Evolutionary conservation across 441 rosid genomes (phyloP).

Genomic region (Bocquillonia castaneifolia): DNA sequence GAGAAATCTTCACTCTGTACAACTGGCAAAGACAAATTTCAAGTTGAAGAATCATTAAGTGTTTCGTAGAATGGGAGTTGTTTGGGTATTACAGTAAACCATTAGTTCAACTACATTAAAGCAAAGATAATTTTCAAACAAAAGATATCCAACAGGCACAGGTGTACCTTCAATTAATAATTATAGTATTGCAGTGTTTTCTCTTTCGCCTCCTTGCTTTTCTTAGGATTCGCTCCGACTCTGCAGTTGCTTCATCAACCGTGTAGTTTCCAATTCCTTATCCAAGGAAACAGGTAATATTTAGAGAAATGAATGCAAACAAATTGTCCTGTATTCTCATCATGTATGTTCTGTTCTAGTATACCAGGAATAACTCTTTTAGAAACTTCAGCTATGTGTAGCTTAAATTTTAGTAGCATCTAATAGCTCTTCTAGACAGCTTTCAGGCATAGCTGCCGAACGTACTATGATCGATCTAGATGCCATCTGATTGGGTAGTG

Average conservation of each 20-base stretch:
- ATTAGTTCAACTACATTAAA: neutral
- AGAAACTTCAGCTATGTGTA: neutral
- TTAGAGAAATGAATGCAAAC: neutral
- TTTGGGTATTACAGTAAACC: neutral
- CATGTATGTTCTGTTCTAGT: neutral
- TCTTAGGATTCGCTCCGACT: slow-evolving; percentile 57
- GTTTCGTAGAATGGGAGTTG: neutral
- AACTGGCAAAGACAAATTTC: neutral
- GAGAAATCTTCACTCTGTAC: slow-evolving; percentile 1
- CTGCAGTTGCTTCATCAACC: slow-evolving; percentile 52
- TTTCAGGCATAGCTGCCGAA: neutral
- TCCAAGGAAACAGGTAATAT: slow-evolving; percentile 9
- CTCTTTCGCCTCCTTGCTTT: slow-evolving; percentile 76
- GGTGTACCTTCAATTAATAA: slow-evolving; percentile 57
- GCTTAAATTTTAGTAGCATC: neutral
- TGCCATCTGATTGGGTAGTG: no score
- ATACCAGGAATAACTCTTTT: neutral
- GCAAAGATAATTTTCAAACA: neutral
- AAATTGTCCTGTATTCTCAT: neutral
- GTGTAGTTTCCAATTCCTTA: slow-evolving; percentile 33
- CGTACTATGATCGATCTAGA: neutral
- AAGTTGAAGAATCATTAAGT: neutral
- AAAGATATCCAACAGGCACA: neutral
- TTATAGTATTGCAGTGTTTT: slow-evolving; percentile 46
- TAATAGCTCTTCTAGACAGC: neutral